Base-by-base conservation (phyloP, 805 yeast genomes). In the Kuraishia capsulata region DNA sequence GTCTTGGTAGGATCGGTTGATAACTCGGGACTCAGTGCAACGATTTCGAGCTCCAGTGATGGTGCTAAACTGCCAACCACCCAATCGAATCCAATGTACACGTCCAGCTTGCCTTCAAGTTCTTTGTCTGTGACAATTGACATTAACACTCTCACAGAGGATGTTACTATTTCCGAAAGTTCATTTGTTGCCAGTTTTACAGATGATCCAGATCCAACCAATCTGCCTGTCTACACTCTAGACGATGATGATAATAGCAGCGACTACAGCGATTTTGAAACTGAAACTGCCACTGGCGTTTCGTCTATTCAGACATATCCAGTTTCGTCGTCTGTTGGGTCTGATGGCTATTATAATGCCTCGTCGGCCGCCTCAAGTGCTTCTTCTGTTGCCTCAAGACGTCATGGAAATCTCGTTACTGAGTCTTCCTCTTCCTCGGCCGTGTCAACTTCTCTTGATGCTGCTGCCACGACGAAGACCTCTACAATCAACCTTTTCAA, bases 401-500 rank as follows among this genome's bases (percentile, higher is more conserved):
- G n/a, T n/a, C n/a, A 24, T 11, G 26, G 26, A 24, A 24, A 24
- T 24, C 26, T 24, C 26, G 26, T 8, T 24, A n/a, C n/a, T 24
- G 26, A 24, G 11, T 24, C 26, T 24, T n/a, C 37, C 16, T 13
- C 20, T 9, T 8, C 38, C 24, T n/a, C 52, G 1, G 42, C 45
- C 10, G 11, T n/a, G n/a, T n/a, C n/a, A n/a, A n/a, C n/a, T n/a
- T n/a, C n/a, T n/a, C n/a, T n/a, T n/a, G n/a, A n/a, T n/a, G n/a
- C n/a, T n/a, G n/a, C n/a, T n/a, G n/a, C 26, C 26, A 23, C 26
- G 26, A 23, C 26, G 26, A 23, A 23, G 11, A 23, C 26, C 26
- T 23, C 41, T 17, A 40, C 57, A 10, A 61, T 62, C 24, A 66
- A 71, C 43, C 57, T 80, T n/a, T 77, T 79, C 53, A 43, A 52